A percentile compares a stretch with the other conserved stretches of the same genome.
phyloP scores from a whole-genome alignment of 352 stramenopile species.

The Globisporangium radiosum region DNA sequence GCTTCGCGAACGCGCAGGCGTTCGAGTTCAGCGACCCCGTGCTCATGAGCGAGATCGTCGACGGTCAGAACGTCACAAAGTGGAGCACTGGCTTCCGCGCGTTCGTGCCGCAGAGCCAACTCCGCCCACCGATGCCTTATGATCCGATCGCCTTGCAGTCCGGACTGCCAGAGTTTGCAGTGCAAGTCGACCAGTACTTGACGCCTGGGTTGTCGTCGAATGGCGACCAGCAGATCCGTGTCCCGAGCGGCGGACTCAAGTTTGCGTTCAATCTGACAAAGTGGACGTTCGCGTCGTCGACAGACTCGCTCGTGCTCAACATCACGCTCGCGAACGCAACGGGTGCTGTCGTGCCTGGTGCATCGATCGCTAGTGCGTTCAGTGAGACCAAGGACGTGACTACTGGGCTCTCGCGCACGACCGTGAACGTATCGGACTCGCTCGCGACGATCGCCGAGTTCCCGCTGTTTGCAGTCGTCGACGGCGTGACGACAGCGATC shows the following conservation, averaged over 20 bases:
- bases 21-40: constrained; percentile 13
- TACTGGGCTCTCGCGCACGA: constrained; percentile 1
- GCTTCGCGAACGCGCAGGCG: constrained; percentile 10
- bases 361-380: not conserved
- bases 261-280: constrained; percentile 17
- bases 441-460: constrained; percentile 11
- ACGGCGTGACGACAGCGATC: constrained; percentile 5
- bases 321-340: constrained; percentile 11
- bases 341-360: not conserved
- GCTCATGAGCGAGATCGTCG: not conserved
- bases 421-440: not conserved
- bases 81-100: constrained; percentile 13
- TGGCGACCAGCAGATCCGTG: constrained; percentile 6
- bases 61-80: constrained; percentile 5
- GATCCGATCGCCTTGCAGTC: not conserved
- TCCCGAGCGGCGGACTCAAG: constrained; percentile 18
- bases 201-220: constrained; percentile 3
- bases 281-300: constrained; percentile 10
- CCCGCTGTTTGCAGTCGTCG: constrained; percentile 14
- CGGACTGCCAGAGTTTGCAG: constrained; percentile 7
- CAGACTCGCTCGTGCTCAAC: constrained; percentile 17
- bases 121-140: constrained; percentile 14
- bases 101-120: constrained; percentile 12
- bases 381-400: not conserved
- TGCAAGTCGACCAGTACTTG: constrained; percentile 18